Conservation (phyloP, 768 basidiomycete species). For the Suillus plorans region DNA sequence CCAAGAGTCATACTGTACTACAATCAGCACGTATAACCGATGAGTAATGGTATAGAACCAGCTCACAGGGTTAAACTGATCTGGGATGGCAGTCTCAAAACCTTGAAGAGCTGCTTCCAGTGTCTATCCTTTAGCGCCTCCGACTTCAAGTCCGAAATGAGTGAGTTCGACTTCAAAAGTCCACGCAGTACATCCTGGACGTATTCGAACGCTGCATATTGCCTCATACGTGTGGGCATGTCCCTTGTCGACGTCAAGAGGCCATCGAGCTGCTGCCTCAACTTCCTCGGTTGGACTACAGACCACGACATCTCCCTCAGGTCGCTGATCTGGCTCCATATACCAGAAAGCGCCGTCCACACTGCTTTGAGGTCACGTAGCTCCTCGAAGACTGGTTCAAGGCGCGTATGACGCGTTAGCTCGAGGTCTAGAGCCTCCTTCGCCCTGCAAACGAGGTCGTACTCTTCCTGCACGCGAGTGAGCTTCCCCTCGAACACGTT, state of each 20-base stretch:
- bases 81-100: slow-evolving; percentile 68
- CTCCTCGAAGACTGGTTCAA: slow-evolving; percentile 95
- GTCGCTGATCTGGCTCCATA: slow-evolving; percentile 92
- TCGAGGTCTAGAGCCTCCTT: slow-evolving; percentile 97
- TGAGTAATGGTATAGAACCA: slow-evolving; percentile 11
- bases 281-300: slow-evolving; percentile 89
- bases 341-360: slow-evolving; percentile 97
- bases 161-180: slow-evolving; percentile 83
- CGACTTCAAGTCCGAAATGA: slow-evolving; percentile 94
- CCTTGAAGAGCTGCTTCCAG: slow-evolving; percentile 97
- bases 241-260: slow-evolving; percentile 92
- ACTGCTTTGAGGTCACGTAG: slow-evolving; percentile 95
- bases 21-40: slow-evolving; percentile 11
- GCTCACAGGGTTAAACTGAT: slow-evolving; percentile 74
- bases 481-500: slow-evolving; percentile 93
- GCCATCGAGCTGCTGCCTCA: slow-evolving; percentile 92
- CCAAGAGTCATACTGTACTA: slow-evolving; percentile 84
- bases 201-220: slow-evolving; percentile 98
- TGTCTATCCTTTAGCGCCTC: slow-evolving; percentile 97
- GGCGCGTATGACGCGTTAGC: slow-evolving; percentile 81
- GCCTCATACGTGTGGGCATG: slow-evolving; percentile 98
- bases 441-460: slow-evolving; percentile 91
- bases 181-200: slow-evolving; percentile 89
- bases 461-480: slow-evolving; percentile 88
- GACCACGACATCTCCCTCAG: slow-evolving; percentile 88